Evolutionary conservation across 306 rosid genomes (phyloP), one percentile per base, ranked within the genome.

Genomic region (Leucaena leucocephala): DNA sequence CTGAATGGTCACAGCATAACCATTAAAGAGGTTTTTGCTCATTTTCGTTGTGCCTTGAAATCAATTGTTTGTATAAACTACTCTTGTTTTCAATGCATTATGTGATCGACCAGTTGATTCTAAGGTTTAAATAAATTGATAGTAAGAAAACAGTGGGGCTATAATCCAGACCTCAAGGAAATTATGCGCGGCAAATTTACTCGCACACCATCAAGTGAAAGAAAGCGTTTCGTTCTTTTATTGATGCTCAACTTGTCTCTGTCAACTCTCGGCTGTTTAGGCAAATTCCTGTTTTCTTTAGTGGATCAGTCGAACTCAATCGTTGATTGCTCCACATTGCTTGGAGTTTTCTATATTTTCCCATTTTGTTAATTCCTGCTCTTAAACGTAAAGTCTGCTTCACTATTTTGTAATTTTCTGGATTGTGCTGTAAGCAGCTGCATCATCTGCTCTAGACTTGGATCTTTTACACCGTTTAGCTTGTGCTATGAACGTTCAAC

Each of bases 201-300:
- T 3, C 35, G 36, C 15, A 57, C 64, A 22, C 12, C 58, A 50
- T 27, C 39, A 22, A 33, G 36, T 61, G 33, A 33, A 61, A 27
- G 66, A 61, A 4, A 61, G 39, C 66, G 5, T 61, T 11, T 22
- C 2, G 66, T 33, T 62, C 19, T 12, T 34, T 62, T 35, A 62
- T 35, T 27, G 39, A 11, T 11, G 35, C 68, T 35, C 27, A 38
- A 65, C 27, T 71, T 57, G 81, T 69, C 64, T 43, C 21, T 78
- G 64, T 82, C 76, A 8, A 3, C 45, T 3, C 19, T 19, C 40
- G 45, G 33, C 67, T 9, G 19, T 36, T 54, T 4, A 6, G 65
- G 58, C 14, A 76, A 19, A 40, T 81, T 78, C 71, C 35, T 63
- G 21, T 34, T 63, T 63, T 36, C 44, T 35, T 63, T 35, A 63